Evolutionary conservation across 2,329 filamentous ascomycete species (phyloP).

Genomic region (Diaporthe citriasiana): DNA sequence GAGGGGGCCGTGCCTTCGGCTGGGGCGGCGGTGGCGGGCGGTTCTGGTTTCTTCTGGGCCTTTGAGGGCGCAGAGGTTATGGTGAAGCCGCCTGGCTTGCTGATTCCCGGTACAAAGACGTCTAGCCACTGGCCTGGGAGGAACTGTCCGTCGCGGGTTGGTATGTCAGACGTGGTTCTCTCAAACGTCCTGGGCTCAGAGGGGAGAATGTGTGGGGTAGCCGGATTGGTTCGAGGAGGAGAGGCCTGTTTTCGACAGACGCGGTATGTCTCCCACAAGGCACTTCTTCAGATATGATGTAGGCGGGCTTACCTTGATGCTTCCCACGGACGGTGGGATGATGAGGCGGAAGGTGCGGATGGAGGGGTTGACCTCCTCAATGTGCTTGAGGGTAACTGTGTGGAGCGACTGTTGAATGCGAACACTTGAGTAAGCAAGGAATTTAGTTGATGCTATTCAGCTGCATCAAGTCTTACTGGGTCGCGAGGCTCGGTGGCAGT

Average conservation of each 20-base stretch:
- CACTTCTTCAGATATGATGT: not conserved
- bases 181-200: fast-evolving
- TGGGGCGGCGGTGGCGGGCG: not conserved
- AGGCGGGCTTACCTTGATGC: slow-evolving; percentile 60
- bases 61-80: slow-evolving; percentile 81
- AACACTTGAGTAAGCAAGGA: not conserved
- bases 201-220: not conserved
- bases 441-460: not conserved
- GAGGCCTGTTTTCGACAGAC: not conserved
- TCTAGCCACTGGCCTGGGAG: slow-evolving; percentile 91
- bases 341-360: slow-evolving; percentile 78
- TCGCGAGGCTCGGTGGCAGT: slow-evolving; percentile 82
- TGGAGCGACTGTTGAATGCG: slow-evolving; percentile 63
- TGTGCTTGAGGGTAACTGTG: slow-evolving; percentile 70
- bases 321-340: slow-evolving; percentile 62
- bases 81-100: slow-evolving; percentile 87
- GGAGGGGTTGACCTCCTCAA: slow-evolving; percentile 75
- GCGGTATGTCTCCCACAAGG: not conserved
- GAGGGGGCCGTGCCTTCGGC: not conserved
- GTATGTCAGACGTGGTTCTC: slow-evolving; percentile 39
- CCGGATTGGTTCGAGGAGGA: not conserved
- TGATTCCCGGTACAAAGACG: slow-evolving; percentile 77
- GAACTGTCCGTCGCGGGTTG: slow-evolving; percentile 68
- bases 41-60: slow-evolving; percentile 49
- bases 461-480: slow-evolving; percentile 55